Conservation (phyloP, 768 basidiomycete species). For the Termitomyces sp. region DNA sequence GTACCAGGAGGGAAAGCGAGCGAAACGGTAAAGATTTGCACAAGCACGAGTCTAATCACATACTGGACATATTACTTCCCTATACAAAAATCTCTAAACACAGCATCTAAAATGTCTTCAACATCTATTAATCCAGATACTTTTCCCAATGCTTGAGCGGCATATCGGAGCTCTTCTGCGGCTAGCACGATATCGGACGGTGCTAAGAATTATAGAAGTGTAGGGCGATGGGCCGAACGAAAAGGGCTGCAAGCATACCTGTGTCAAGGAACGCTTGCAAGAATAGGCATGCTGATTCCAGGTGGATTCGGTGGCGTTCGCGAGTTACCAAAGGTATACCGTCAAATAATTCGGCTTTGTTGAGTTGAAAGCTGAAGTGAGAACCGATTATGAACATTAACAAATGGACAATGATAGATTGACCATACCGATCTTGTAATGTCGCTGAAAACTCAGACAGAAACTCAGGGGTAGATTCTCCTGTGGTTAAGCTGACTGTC, state of each 20-base stretch:
- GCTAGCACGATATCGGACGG: constrained; percentile 72
- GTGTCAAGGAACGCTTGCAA: constrained; percentile 55
- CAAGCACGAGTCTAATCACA: neutral
- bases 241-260: constrained; percentile 5
- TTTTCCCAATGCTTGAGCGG: constrained; percentile 75
- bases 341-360: constrained; percentile 17
- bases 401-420: neutral
- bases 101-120: constrained; percentile 78
- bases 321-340: constrained; percentile 70
- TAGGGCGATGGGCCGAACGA: neutral
- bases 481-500: constrained; percentile 58
- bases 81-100: constrained; percentile 87
- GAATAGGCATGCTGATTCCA: constrained; percentile 59
- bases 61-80: constrained; percentile 44
- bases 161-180: constrained; percentile 87
- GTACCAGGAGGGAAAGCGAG: constrained; percentile 15
- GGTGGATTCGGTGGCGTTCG: constrained; percentile 71
- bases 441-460: constrained; percentile 49
- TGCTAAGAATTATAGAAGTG: constrained; percentile 29
- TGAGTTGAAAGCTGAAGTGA: constrained; percentile 21
- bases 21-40: constrained; percentile 6
- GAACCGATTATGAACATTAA: neutral
- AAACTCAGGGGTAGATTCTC: constrained; percentile 54
- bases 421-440: constrained; percentile 44
- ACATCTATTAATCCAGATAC: constrained; percentile 78